phyloP scores from a whole-genome alignment of 495 filamentous ascomycete genomes.

The Jackrogersella multiformis region DNA sequence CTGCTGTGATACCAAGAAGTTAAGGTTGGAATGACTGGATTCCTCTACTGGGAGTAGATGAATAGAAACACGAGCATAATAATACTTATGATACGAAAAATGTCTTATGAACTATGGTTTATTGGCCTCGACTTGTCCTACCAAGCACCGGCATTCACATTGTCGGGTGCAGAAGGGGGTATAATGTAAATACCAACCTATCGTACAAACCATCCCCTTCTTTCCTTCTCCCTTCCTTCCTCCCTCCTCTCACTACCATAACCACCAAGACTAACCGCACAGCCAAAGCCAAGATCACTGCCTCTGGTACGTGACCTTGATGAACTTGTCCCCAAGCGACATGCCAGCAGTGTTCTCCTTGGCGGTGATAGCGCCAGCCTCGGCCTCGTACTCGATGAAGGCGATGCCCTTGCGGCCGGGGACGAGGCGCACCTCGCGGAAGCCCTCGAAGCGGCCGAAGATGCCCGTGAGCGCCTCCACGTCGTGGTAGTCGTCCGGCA shows the following conservation, averaged over 20 bases:
- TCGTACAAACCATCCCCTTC: conserved; percentile 24
- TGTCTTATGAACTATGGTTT: background rate
- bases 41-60: background rate
- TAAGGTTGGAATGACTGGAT: conserved; percentile 26
- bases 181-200: conserved; percentile 14
- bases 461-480: conserved; percentile 79
- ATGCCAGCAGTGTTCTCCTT: conserved; percentile 97
- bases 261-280: too few species aligned
- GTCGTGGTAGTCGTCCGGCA: conserved; percentile 87
- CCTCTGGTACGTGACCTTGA: conserved; percentile 91
- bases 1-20: conserved; percentile 33
- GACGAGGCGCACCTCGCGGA: conserved; percentile 89
- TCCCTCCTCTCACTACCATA: too few species aligned
- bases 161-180: conserved; percentile 11
- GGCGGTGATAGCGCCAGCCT: conserved; percentile 88
- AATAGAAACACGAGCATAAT: background rate
- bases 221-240: background rate
- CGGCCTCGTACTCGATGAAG: conserved; percentile 94
- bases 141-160: background rate
- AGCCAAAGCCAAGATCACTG: conserved; percentile 60
- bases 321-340: conserved; percentile 71
- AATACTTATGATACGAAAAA: background rate
- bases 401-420: conserved; percentile 89
- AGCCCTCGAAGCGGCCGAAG: conserved; percentile 92
- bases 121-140: conserved; percentile 6